phyloP scores from a whole-genome alignment of 176 grass and related monocot species.

The Triticum turgidum region DNA sequence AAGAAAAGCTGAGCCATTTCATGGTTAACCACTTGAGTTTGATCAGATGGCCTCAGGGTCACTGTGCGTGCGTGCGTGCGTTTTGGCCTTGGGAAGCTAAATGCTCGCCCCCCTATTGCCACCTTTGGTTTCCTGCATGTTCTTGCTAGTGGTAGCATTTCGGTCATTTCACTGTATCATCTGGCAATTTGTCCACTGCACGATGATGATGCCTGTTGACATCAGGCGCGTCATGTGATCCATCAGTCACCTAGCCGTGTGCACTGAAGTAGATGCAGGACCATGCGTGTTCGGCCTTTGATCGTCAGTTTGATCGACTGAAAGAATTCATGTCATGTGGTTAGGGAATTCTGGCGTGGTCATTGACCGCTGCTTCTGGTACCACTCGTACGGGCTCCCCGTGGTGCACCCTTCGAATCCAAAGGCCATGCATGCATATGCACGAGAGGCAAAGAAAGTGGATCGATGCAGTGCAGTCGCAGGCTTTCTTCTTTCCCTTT shows the following conservation, averaged over 20 bases:
- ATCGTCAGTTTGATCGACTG: not conserved
- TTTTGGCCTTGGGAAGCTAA: slow-evolving; percentile 38
- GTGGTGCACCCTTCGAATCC: not conserved
- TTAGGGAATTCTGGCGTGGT: not conserved
- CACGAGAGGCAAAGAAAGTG: slow-evolving; percentile 24
- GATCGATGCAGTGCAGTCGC: not conserved
- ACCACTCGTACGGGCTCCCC: not conserved
- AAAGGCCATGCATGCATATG: slow-evolving; percentile 3
- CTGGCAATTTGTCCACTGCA: not conserved
- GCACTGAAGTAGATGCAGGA: not conserved
- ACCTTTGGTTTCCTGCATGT: not conserved
- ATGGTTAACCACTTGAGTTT: slow-evolving; percentile 32
- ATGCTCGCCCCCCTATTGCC: not conserved
- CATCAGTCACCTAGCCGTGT: not conserved
- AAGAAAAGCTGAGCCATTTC: not conserved
- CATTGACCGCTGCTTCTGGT: not conserved
- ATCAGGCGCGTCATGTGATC: not conserved
- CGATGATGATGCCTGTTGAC: not conserved
- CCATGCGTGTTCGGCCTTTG: not conserved
- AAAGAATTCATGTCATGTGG: not conserved
- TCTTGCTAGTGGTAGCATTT: not conserved
- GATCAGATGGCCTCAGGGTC: slow-evolving; percentile 22
- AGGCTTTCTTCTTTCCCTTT: not conserved
- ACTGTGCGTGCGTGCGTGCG: not conserved
- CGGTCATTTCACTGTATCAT: not conserved